Conservation (phyloP, 208 protist species). For the Crithidia fasciculata region DNA sequence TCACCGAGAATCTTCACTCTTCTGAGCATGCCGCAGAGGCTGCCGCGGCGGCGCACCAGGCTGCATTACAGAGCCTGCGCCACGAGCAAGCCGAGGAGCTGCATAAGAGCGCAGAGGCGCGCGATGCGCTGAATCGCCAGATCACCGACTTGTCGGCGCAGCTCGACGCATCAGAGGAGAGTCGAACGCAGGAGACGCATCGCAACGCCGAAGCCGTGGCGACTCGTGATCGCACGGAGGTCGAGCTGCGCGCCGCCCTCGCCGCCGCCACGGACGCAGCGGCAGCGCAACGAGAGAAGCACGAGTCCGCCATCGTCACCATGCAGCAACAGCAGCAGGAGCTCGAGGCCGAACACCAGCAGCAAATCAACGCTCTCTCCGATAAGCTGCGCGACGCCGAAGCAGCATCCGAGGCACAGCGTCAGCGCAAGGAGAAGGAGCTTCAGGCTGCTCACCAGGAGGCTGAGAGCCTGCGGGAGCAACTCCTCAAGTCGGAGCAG, state of each 20-base stretch:
- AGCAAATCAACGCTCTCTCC: neutral
- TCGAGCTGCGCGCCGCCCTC: no score
- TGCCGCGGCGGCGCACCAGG: neutral
- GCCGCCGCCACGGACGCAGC: no score
- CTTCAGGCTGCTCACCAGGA: neutral
- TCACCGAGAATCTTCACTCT: neutral
- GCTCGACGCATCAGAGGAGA: no score
- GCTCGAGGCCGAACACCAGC: no score
- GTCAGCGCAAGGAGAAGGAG: neutral
- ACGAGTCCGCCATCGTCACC: no score
- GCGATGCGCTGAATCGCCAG: neutral
- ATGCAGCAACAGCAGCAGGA: no score
- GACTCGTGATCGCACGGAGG: no score
- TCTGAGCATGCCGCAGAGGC: neutral
- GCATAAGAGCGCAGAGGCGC: neutral
- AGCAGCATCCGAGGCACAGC: neutral
- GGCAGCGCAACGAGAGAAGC: no score
- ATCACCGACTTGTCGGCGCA: no score
- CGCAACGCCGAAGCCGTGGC: no score
- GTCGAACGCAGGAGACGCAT: no score
- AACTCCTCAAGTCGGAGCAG: slow-evolving; percentile 6
- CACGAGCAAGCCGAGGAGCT: neutral
- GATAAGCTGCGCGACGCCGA: neutral
- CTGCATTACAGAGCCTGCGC: neutral
- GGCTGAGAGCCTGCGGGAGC: neutral